Evolutionary conservation across 192 early-diverging fungal species (phyloP), one percentile per base, ranked within the genome.

Genomic region (Umbelopsis sp.): DNA sequence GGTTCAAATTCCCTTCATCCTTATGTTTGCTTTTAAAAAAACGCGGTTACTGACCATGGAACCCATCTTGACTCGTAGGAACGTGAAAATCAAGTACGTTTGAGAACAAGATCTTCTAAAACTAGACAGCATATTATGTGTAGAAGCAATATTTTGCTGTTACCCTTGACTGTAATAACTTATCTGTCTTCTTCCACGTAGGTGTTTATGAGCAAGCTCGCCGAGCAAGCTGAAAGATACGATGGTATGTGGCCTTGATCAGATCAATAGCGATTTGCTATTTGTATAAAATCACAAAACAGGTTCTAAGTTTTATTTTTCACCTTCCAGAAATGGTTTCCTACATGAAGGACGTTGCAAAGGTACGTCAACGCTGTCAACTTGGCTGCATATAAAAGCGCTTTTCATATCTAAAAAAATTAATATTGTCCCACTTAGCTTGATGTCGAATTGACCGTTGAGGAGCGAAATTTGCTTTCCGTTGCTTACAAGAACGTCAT

Each of bases 401-500:
- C 37, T 41, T 41, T 3, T 6, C 37, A 41, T 10, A 41, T 41
- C 13, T 41, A 41, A 41, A 41, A 41, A 41, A 41, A 6, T n/a
- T n/a, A n/a, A n/a, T n/a, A 41, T 41, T 10, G 6, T 41, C 7
- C 10, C 37, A 22, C 44, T 33, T 49, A 89, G 88, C 78, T 90
- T 45, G 84, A 84, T 73, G 86, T 93, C 66, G 93, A 94, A 78
- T 88, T 96, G 75, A 90, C 95, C 16, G 91, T 98, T 64, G 97
- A 98, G 85, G 97, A 98, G 84, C 94, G 97, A 75, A 98, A 98
- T 84, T 85, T 98, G 70, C 86, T 98, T 52, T 95, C 93, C 35
- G 95, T 98, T 52, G 97, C 97, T 55, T 98, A 97, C 89, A 98
- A 98, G 91, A 98, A 98, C 85, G 91, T 96, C 27, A 97, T 97